phyloP scores from a whole-genome alignment of 306 rosid genomes.

The Bauhinia variegata region DNA sequence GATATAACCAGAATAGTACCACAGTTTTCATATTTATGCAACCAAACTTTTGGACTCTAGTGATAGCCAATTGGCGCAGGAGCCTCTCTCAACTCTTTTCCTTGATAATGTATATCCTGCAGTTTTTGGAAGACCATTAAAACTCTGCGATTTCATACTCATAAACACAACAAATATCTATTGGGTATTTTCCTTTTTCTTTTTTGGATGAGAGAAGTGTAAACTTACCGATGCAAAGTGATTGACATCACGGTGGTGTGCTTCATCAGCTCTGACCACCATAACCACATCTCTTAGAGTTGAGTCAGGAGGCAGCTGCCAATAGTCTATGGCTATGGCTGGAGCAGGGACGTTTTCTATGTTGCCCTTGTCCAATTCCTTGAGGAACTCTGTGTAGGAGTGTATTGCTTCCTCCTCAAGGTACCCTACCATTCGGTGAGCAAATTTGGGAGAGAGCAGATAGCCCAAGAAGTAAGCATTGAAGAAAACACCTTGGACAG shows the following conservation, averaged over 20 bases:
- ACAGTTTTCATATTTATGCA: slow-evolving; percentile 20
- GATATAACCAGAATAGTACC: slow-evolving; percentile 11
- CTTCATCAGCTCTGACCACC: slow-evolving; percentile 80
- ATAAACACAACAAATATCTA: background rate
- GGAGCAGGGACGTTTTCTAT: slow-evolving; percentile 76
- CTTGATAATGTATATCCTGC: slow-evolving; percentile 79
- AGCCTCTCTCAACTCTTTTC: slow-evolving; percentile 60
- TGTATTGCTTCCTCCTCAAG: slow-evolving; percentile 84
- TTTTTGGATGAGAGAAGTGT: background rate
- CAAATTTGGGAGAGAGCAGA: slow-evolving; percentile 66
- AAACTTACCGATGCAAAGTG: slow-evolving; percentile 73
- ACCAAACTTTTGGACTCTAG: slow-evolving; percentile 31
- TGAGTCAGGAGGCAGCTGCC: slow-evolving; percentile 65
- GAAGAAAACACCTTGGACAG: slow-evolving; percentile 78
- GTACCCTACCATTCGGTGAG: slow-evolving; percentile 83
- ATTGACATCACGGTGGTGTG: slow-evolving; percentile 82
- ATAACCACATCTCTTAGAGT: slow-evolving; percentile 66
- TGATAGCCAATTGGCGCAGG: slow-evolving; percentile 80
- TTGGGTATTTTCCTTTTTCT: background rate
- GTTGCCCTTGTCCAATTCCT: slow-evolving; percentile 70
- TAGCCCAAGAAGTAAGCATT: slow-evolving; percentile 76
- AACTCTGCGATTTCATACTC: background rate
- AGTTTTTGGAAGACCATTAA: slow-evolving; percentile 23
- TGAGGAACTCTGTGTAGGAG: slow-evolving; percentile 76
- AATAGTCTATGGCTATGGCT: slow-evolving; percentile 75